These are phyloP conservation scores for Lophiostoma macrostomum DNA, from an alignment of 495 filamentous ascomycete genomes.

Conservation along the genomic window DNA sequence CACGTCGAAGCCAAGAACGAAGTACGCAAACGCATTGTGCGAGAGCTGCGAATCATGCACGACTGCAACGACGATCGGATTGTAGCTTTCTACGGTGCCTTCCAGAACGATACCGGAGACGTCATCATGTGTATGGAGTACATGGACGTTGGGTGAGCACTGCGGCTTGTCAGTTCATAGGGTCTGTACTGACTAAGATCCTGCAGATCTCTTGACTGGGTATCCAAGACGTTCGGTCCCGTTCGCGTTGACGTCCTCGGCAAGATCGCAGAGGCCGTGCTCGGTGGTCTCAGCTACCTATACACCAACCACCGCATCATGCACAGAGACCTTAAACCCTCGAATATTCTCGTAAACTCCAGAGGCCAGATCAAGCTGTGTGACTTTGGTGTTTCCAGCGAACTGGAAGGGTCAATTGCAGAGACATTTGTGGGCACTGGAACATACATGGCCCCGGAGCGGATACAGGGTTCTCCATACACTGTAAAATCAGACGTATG, in stretches of 20 bases:
- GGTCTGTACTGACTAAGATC: slow-evolving; percentile 39
- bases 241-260: slow-evolving; percentile 96
- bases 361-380: slow-evolving; percentile 93
- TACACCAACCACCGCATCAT: slow-evolving; percentile 94
- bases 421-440: slow-evolving; percentile 98
- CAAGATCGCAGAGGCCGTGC: slow-evolving; percentile 97
- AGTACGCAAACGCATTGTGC: slow-evolving; percentile 90
- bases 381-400: slow-evolving; percentile 95
- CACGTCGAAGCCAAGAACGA: slow-evolving; percentile 97
- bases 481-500: slow-evolving; percentile 98
- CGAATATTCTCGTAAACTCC: slow-evolving; percentile 93
- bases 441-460: slow-evolving; percentile 98
- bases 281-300: slow-evolving; percentile 89
- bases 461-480: slow-evolving; percentile 94
- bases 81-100: slow-evolving; percentile 95
- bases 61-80: slow-evolving; percentile 96
- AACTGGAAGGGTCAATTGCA: slow-evolving; percentile 93
- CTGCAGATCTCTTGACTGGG: slow-evolving; percentile 81
- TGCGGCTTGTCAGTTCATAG: too few relatives aligned
- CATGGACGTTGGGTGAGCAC: slow-evolving; percentile 89
- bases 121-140: slow-evolving; percentile 99
- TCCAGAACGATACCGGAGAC: slow-evolving; percentile 90
- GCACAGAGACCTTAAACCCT: slow-evolving; percentile 98
- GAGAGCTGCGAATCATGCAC: slow-evolving; percentile 96
- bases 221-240: slow-evolving; percentile 91